These are phyloP conservation scores for Tylopilus sp. DNA, from an alignment of 768 basidiomycete species.

Conservation along the genomic window DNA sequence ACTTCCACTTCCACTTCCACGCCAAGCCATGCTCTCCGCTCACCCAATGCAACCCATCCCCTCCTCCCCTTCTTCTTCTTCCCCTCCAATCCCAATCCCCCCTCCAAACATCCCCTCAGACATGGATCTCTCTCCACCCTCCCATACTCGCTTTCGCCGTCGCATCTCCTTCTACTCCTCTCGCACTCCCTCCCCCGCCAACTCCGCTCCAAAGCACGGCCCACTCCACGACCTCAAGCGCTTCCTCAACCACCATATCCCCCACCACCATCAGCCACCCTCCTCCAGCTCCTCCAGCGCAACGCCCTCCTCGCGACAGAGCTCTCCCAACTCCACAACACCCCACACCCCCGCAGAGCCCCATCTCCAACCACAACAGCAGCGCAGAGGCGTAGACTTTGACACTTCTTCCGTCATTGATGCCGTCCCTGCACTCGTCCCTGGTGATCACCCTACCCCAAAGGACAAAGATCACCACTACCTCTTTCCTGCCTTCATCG, in stretches of 20 bases:
- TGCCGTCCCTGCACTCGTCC: conserved; percentile 26
- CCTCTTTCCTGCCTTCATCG: conserved; percentile 32
- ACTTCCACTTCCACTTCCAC: not conserved
- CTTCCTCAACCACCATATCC: conserved; percentile 91
- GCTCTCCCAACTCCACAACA: conserved; percentile 23
- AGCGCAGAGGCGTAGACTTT: conserved; percentile 33
- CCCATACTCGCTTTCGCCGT: conserved; percentile 28
- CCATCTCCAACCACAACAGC: conserved; percentile 33
- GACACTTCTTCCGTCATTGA: conserved; percentile 34
- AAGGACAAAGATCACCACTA: conserved; percentile 26
- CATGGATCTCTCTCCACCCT: conserved; percentile 6
- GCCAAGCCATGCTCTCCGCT: conserved; percentile 39
- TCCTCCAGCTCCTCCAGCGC: conserved; percentile 17
- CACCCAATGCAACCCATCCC: conserved; percentile 34
- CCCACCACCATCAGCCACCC: conserved; percentile 33
- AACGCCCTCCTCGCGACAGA: conserved; percentile 25
- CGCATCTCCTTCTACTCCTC: conserved; percentile 27
- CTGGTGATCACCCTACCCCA: conserved; percentile 13
- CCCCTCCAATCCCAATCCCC: not conserved
- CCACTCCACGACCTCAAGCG: conserved; percentile 92
- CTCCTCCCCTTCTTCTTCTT: not conserved
- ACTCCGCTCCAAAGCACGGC: conserved; percentile 42
- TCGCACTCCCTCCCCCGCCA: conserved; percentile 1
- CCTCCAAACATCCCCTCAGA: not conserved
- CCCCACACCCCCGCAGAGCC: conserved; percentile 31